phyloP scores from a whole-genome alignment of 306 rosid genomes.

The Crataegus laevigata region DNA sequence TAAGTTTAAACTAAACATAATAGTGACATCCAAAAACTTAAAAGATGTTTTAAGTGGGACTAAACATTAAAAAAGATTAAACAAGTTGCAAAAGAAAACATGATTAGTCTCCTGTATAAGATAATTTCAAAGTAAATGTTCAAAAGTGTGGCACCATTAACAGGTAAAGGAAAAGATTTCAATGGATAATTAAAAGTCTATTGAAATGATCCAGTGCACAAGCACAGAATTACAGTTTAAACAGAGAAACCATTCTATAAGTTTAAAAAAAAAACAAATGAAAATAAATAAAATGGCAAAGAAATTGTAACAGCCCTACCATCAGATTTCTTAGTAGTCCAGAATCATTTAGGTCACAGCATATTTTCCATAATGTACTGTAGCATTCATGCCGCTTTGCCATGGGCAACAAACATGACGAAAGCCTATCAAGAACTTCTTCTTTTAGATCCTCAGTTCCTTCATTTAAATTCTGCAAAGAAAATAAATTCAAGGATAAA shows the following conservation, averaged over 20 bases:
- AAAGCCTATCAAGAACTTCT: constrained; percentile 46
- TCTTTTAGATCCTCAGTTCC: constrained; percentile 44
- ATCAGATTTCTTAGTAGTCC: constrained; percentile 68
- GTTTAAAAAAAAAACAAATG: constrained; percentile 2
- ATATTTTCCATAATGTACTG: constrained; percentile 65
- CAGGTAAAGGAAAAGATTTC: background rate
- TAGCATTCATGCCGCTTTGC: constrained; percentile 89
- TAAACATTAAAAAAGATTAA: background rate
- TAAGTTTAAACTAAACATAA: background rate
- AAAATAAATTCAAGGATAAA: constrained; percentile 27
- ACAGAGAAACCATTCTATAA: background rate
- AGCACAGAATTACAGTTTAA: background rate
- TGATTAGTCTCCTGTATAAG: background rate
- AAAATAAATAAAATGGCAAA: background rate
- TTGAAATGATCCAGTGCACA: background rate
- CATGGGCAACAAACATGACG: constrained; percentile 58
- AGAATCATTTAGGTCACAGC: constrained; percentile 77
- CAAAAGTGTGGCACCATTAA: background rate
- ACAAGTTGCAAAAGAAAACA: background rate
- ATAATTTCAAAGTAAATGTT: background rate
- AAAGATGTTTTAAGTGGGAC: background rate
- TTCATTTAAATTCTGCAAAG: constrained; percentile 49
- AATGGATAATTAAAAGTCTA: background rate
- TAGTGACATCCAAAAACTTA: background rate
- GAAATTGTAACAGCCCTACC: constrained; percentile 42